phyloP scores from a whole-genome alignment of 176 grass and related monocot species.

The Avena insularis region DNA sequence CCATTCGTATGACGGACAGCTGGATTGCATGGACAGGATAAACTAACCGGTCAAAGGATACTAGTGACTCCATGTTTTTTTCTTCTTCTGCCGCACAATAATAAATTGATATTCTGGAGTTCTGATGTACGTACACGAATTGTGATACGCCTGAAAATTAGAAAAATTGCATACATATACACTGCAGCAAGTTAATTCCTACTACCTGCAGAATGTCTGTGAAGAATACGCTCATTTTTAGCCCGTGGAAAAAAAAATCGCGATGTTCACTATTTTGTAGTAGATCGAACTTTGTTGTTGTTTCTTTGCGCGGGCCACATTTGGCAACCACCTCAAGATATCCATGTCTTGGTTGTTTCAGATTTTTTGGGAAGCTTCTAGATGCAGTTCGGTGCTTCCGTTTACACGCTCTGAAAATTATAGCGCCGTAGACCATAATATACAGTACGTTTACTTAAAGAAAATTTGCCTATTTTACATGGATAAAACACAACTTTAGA shows the following conservation, averaged over 20 bases:
- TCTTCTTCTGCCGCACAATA: no score
- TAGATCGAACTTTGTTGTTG: no score
- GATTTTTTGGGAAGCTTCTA: background rate
- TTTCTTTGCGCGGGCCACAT: background rate
- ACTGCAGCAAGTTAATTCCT: background rate
- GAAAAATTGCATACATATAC: background rate
- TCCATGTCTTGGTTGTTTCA: background rate
- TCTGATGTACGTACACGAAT: no score
- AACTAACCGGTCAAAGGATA: constrained; percentile 3
- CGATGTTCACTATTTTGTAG: background rate
- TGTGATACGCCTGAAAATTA: background rate
- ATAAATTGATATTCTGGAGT: no score
- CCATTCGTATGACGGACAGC: background rate
- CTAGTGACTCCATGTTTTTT: background rate
- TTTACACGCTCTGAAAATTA: background rate
- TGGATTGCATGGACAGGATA: background rate
- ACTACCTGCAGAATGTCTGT: background rate
- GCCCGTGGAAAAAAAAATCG: background rate
- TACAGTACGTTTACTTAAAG: no score
- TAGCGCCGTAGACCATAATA: no score
- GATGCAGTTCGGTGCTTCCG: background rate
- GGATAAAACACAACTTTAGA: background rate
- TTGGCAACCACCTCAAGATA: background rate
- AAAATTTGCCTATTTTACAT: no score
- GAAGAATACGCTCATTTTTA: background rate